These are phyloP conservation scores for Piromyces sp. DNA, from an alignment of 192 early-diverging fungal species.

Conservation along the genomic window DNA sequence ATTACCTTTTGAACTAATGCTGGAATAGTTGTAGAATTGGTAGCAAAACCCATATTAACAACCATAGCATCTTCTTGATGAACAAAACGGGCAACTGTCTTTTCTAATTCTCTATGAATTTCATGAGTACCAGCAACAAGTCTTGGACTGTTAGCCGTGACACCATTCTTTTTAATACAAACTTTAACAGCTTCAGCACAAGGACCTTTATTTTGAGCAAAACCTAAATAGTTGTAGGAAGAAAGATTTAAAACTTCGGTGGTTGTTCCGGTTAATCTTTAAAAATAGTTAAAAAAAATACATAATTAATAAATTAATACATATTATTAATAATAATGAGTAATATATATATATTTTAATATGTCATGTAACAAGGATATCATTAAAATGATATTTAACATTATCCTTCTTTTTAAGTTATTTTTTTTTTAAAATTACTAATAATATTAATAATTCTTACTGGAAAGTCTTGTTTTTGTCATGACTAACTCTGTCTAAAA, in stretches of 20 bases:
- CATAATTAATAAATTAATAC: too few species aligned
- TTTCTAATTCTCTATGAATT: slow-evolving; percentile 63
- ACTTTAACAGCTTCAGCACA: slow-evolving; percentile 87
- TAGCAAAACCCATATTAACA: slow-evolving; percentile 92
- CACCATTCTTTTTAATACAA: slow-evolving; percentile 50
- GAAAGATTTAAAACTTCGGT: slow-evolving; percentile 77
- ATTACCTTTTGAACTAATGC: slow-evolving; percentile 48
- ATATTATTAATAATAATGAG: too few species aligned
- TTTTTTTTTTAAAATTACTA: too few species aligned
- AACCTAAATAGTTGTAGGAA: slow-evolving; percentile 96
- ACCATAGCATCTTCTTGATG: slow-evolving; percentile 73
- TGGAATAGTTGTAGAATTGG: slow-evolving; percentile 86
- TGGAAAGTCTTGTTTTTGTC: slow-evolving; percentile 75
- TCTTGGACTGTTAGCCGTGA: slow-evolving; percentile 45
- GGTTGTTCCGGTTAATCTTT: slow-evolving; percentile 52
- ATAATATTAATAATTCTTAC: too few species aligned
- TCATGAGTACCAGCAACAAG: slow-evolving; percentile 43
- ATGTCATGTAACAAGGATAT: too few species aligned
- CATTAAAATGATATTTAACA: too few species aligned
- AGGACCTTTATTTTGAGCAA: slow-evolving; percentile 79
- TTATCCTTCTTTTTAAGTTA: too few species aligned
- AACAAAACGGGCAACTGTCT: slow-evolving; percentile 72
- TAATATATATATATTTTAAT: too few species aligned
- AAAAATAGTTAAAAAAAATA: too few species aligned
- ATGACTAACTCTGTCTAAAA: slow-evolving; percentile 67